Evolutionary conservation across 1,139 yeast genomes (phyloP).

Genomic region (Lodderomyces beijingensis): DNA sequence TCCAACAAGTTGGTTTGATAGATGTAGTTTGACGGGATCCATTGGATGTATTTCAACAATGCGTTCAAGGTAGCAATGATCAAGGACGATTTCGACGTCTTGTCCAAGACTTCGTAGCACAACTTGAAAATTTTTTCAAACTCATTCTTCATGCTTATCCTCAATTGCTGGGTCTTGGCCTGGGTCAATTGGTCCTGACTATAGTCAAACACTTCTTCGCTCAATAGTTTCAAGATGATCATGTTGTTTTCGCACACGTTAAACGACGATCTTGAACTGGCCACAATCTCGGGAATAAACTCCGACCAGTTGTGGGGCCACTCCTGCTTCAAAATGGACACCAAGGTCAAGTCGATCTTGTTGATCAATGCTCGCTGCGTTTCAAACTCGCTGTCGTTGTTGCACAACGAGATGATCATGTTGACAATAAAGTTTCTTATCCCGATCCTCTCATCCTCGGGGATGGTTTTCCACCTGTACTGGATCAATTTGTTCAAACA

Average conservation of each 20-base stretch:
- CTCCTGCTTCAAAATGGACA: slow-evolving; percentile 91
- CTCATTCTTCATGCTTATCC: slow-evolving; percentile 80
- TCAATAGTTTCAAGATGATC: slow-evolving; percentile 81
- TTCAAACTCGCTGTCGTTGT: slow-evolving; percentile 74
- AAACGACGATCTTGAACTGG: slow-evolving; percentile 77
- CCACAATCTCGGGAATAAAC: slow-evolving; percentile 88
- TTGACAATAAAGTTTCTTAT: slow-evolving; percentile 87
- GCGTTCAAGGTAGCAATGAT: slow-evolving; percentile 83
- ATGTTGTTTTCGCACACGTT: slow-evolving; percentile 97
- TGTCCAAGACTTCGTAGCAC: slow-evolving; percentile 89
- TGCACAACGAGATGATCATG: slow-evolving; percentile 90
- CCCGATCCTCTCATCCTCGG: slow-evolving; percentile 80
- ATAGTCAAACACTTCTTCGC: slow-evolving; percentile 95
- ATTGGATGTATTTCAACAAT: slow-evolving; percentile 78
- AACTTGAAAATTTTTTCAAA: slow-evolving; percentile 89
- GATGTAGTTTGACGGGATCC: slow-evolving; percentile 90
- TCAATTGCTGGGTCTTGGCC: slow-evolving; percentile 82
- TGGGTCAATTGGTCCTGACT: slow-evolving; percentile 95
- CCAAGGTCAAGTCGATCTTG: slow-evolving; percentile 90
- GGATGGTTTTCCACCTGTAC: slow-evolving; percentile 90
- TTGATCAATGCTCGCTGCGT: slow-evolving; percentile 79
- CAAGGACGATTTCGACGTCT: slow-evolving; percentile 76
- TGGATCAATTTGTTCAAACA: slow-evolving; percentile 86
- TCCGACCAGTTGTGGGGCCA: slow-evolving; percentile 99
- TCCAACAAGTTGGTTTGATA: slow-evolving; percentile 81